These are phyloP conservation scores for Podospora sp. DNA, from an alignment of 495 filamentous ascomycete genomes.

Conservation along the genomic window DNA sequence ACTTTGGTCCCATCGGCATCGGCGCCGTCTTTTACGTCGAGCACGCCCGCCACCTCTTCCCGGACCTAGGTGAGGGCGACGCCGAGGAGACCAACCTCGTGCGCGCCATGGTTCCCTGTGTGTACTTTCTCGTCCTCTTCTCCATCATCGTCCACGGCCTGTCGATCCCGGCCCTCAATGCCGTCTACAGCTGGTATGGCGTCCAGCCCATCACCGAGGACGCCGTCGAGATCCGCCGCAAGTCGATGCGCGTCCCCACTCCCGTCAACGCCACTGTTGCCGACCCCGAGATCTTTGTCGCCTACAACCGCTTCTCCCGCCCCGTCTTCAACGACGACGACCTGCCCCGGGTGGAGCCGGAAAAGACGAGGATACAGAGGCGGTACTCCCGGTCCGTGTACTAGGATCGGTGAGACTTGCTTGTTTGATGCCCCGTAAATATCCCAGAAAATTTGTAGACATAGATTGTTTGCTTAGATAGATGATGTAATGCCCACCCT, in stretches of 20 bases:
- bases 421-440: no score
- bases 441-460: not conserved
- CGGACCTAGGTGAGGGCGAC: slow-evolving; percentile 53
- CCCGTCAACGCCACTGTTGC: slow-evolving; percentile 53
- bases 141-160: slow-evolving; percentile 61
- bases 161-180: slow-evolving; percentile 56
- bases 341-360: slow-evolving; percentile 23
- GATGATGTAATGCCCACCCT: not conserved
- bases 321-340: slow-evolving; percentile 34
- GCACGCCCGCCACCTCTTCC: slow-evolving; percentile 59
- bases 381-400: slow-evolving; percentile 1
- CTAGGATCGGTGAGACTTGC: not conserved
- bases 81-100: slow-evolving; percentile 43
- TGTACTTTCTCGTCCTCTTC: slow-evolving; percentile 62
- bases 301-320: slow-evolving; percentile 60
- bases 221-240: slow-evolving; percentile 51
- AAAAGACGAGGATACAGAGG: slow-evolving; percentile 6
- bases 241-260: slow-evolving; percentile 52
- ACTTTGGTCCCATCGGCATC: slow-evolving; percentile 90
- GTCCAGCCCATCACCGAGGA: slow-evolving; percentile 55
- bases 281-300: slow-evolving; percentile 47
- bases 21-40: slow-evolving; percentile 83
- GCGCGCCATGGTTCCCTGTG: slow-evolving; percentile 54
- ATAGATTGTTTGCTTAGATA: not conserved
- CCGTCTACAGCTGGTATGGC: slow-evolving; percentile 47